phyloP scores from a whole-genome alignment of 148 eudicot genomes.

The Rhododendron simsii region DNA sequence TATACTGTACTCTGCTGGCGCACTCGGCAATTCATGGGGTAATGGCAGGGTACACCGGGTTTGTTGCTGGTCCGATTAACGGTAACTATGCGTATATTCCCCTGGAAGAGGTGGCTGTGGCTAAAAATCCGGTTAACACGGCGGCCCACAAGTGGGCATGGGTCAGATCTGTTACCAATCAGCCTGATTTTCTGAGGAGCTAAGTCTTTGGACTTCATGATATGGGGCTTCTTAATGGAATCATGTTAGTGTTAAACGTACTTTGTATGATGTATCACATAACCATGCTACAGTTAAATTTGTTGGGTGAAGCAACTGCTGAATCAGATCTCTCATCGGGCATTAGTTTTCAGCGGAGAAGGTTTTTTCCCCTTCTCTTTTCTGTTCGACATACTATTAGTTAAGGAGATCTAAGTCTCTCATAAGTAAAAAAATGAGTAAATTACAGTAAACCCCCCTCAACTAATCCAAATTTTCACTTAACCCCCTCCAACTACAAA shows the following conservation, averaged over 20 bases:
- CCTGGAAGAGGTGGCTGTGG: slow-evolving; percentile 52
- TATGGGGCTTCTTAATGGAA: background rate
- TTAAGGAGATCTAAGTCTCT: background rate
- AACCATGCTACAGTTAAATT: background rate
- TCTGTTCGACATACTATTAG: background rate
- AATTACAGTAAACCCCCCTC: too few relatives aligned
- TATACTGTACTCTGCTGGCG: slow-evolving; percentile 64
- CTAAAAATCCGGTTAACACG: slow-evolving; percentile 43
- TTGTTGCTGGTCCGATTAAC: slow-evolving; percentile 58
- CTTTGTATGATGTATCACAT: background rate
- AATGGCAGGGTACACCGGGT: slow-evolving; percentile 75
- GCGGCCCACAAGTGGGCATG: slow-evolving; percentile 75
- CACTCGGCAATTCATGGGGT: slow-evolving; percentile 76
- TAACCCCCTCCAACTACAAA: too few relatives aligned
- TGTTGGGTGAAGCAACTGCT: background rate
- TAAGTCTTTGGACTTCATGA: background rate
- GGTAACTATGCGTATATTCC: slow-evolving; percentile 70
- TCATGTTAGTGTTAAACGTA: background rate
- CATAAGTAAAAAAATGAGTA: background rate
- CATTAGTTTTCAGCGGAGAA: background rate
- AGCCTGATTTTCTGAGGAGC: slow-evolving; percentile 56
- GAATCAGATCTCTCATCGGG: background rate
- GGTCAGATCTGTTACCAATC: slow-evolving; percentile 70
- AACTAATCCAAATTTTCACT: too few relatives aligned
- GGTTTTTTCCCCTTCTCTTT: background rate